Base-by-base conservation (phyloP, 495 filamentous ascomycete species). In the Neurospora tetrasperma region DNA sequence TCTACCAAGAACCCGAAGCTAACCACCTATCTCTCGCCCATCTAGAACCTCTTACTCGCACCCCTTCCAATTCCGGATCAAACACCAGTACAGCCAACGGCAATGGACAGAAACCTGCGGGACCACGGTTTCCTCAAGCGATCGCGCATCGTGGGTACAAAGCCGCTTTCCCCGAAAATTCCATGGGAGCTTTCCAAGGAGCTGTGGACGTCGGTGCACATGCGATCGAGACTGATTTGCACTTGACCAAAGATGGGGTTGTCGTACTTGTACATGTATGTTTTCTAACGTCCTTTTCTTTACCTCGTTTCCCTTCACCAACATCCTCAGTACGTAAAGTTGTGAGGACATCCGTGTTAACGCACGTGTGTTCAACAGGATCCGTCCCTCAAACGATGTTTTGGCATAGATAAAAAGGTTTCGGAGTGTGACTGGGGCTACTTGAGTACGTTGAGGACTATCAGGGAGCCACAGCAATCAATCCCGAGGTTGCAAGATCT, bases 91-190 rank as follows among this genome's bases (percentile, higher is more conserved):
- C 23, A 70, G 11, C 38, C 12, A 9, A 9, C 23, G 14, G 54
- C 23, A 66, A 66, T 35, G 54, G 54, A 66, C 54, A 66, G 54
- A 70, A 66, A 66, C 14, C 46, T 23, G 10, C 27, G 10, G 70
- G 72, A 14, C 35, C 14, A 31, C 69, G 38, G 23, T 71, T 90
- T 31, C 94, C 94, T 0, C 93, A 94, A 72, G 86, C 88, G 27
- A 96, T 97, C 74, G 91, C 92, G 10, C 95, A 98, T 83, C 88
- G 95, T 35, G 95, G 95, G 3, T 96, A 90, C 83, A 95, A 91
- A 77, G 88, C 86, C 0, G 84, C 86, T 44, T 92, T 87, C 75
- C 94, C 95, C 0, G 95, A 98, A 82, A 98, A 98, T 80, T 91
- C 92, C 3, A 88, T 97, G 85, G 84, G 82, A 16, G 92, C 92